These are phyloP conservation scores for Monilinia laxa DNA, from an alignment of 2,329 filamentous ascomycete species.

Conservation along the genomic window DNA sequence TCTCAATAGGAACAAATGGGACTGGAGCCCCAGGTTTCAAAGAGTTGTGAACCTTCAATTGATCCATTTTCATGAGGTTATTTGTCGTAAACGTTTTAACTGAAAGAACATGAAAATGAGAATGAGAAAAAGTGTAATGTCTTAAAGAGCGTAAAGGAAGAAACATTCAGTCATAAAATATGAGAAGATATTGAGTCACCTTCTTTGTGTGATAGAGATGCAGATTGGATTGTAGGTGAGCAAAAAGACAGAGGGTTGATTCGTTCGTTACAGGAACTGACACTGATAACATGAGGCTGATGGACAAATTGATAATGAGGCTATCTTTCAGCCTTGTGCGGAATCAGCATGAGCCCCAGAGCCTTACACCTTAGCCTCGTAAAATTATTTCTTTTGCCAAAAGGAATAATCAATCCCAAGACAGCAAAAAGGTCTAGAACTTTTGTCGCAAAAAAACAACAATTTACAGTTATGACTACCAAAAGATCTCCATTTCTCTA, in stretches of 20 bases:
- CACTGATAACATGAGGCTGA: not conserved
- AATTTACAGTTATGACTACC: slow-evolving; percentile 31
- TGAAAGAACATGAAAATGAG: slow-evolving; percentile 23
- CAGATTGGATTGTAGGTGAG: not conserved
- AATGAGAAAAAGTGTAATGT: slow-evolving; percentile 2
- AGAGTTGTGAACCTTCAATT: slow-evolving; percentile 40
- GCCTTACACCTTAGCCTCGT: not conserved
- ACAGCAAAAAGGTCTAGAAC: slow-evolving; percentile 13
- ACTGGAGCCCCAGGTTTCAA: slow-evolving; percentile 37
- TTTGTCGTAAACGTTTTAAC: slow-evolving; percentile 24
- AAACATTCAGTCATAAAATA: slow-evolving; percentile 27
- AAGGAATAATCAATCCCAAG: slow-evolving; percentile 21
- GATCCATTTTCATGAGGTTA: slow-evolving; percentile 29
- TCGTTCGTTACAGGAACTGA: not conserved
- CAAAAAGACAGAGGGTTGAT: not conserved
- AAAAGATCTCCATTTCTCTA: slow-evolving; percentile 75
- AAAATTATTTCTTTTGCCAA: slow-evolving; percentile 19
- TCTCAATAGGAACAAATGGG: slow-evolving; percentile 30
- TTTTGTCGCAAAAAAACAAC: slow-evolving; percentile 10
- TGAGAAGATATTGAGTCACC: slow-evolving; percentile 23
- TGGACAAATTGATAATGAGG: not conserved
- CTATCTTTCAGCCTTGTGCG: not conserved
- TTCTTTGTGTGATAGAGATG: slow-evolving; percentile 13
- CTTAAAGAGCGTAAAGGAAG: slow-evolving; percentile 23
- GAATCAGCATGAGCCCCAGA: too few relatives aligned